These are phyloP conservation scores for Metarhizium album DNA, from an alignment of 2,329 filamentous ascomycete genomes.

Conservation along the genomic window DNA sequence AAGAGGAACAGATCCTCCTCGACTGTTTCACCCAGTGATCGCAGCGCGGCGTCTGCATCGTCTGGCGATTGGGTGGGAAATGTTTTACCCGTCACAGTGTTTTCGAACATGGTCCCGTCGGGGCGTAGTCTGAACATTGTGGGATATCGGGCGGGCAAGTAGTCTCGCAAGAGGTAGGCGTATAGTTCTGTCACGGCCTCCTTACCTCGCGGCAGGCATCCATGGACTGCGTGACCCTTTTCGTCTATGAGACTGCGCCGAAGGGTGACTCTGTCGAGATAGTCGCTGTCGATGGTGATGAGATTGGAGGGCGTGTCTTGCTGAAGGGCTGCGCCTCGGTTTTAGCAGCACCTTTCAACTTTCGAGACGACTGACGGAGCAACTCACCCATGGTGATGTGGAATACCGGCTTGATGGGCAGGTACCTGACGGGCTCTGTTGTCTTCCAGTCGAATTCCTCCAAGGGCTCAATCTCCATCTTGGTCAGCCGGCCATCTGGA, in stretches of 20 bases:
- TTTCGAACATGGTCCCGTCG: slow-evolving; percentile 23
- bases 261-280: slow-evolving; percentile 30
- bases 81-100: slow-evolving; percentile 25
- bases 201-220: slow-evolving; percentile 27
- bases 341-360: not conserved
- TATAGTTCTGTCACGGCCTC: slow-evolving; percentile 38
- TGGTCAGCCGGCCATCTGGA: not conserved
- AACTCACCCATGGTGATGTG: slow-evolving; percentile 43
- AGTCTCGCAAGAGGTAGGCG: slow-evolving; percentile 31
- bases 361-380: not conserved
- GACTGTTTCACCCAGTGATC: slow-evolving; percentile 35
- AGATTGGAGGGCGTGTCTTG: slow-evolving; percentile 35
- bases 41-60: slow-evolving; percentile 25
- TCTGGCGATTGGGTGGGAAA: slow-evolving; percentile 19
- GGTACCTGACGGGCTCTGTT: slow-evolving; percentile 26
- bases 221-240: slow-evolving; percentile 30
- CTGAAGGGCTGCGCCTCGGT: slow-evolving; percentile 27
- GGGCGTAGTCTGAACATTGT: slow-evolving; percentile 31
- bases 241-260: slow-evolving; percentile 28
- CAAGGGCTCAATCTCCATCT: slow-evolving; percentile 13
- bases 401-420: slow-evolving; percentile 41
- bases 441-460: slow-evolving; percentile 28
- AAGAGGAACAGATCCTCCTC: slow-evolving; percentile 46
- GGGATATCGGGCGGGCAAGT: slow-evolving; percentile 39
- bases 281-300: slow-evolving; percentile 41